phyloP scores from a whole-genome alignment of 345 rosid genomes.

The Balakata baccata region DNA sequence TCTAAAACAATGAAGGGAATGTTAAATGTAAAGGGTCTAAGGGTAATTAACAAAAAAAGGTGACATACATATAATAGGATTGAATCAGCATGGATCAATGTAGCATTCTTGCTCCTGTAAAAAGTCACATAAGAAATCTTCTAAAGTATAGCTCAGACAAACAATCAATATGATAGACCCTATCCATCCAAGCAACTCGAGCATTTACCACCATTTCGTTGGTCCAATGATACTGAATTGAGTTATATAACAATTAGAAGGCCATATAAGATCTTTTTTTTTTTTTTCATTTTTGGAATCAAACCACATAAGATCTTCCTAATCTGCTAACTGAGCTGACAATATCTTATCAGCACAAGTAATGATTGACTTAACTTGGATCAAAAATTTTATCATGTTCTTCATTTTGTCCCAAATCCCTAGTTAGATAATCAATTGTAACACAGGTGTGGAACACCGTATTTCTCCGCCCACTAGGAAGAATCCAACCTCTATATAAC shows the following conservation, averaged over 20 bases:
- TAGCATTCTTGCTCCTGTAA: background rate
- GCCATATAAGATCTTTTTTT: background rate
- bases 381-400: background rate
- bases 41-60: background rate
- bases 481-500: background rate
- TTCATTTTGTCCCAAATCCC: background rate
- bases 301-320: background rate
- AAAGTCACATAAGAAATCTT: background rate
- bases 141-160: background rate
- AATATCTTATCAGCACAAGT: background rate
- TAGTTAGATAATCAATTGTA: background rate
- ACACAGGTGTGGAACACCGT: background rate
- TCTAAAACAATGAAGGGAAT: background rate
- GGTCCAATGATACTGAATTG: background rate
- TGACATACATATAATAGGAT: background rate
- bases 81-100: background rate
- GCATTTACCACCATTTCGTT: background rate
- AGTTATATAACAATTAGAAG: background rate
- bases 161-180: background rate
- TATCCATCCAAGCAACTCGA: background rate
- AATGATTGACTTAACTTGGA: background rate
- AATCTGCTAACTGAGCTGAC: background rate
- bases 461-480: background rate
- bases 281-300: background rate
- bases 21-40: background rate